phyloP scores from a whole-genome alignment of 345 rosid genomes.

The Salix viminalis region DNA sequence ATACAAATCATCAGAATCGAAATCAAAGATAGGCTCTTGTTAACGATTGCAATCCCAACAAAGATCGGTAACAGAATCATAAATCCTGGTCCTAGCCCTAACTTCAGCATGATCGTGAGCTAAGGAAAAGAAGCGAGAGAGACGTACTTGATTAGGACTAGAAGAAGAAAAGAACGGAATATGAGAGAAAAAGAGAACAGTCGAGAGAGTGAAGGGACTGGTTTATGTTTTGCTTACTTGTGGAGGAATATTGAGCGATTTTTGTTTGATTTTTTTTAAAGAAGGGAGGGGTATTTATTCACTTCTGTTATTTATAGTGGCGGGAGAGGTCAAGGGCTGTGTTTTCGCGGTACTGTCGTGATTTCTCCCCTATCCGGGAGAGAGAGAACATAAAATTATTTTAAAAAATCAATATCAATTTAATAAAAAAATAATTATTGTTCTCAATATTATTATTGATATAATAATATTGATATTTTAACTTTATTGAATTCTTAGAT shows the following conservation, averaged over 20 bases:
- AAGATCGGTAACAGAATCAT: not conserved
- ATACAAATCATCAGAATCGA: not conserved
- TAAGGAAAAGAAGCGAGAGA: not conserved
- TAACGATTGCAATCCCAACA: not conserved
- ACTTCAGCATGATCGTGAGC: not conserved
- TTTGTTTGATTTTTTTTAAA: no score
- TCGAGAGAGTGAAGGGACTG: not conserved
- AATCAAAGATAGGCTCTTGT: not conserved
- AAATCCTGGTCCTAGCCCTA: not conserved
- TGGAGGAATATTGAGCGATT: not conserved
- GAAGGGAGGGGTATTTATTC: not conserved
- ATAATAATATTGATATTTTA: no score
- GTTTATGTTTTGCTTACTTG: not conserved
- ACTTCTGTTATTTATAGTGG: not conserved
- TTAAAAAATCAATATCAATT: no score
- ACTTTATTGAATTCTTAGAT: accelerated
- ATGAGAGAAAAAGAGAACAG: not conserved
- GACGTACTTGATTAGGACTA: not conserved
- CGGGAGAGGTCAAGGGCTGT: not conserved
- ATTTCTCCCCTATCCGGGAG: not conserved
- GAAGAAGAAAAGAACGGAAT: not conserved
- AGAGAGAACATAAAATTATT: not conserved
- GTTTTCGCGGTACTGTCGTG: not conserved
- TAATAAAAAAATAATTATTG: no score
- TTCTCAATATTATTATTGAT: no score